A percentile compares a stretch with the other conserved stretches of the same genome.
Evolutionary conservation across 148 eudicot species (phyloP).

Genomic region (Camellia granthamiana): DNA sequence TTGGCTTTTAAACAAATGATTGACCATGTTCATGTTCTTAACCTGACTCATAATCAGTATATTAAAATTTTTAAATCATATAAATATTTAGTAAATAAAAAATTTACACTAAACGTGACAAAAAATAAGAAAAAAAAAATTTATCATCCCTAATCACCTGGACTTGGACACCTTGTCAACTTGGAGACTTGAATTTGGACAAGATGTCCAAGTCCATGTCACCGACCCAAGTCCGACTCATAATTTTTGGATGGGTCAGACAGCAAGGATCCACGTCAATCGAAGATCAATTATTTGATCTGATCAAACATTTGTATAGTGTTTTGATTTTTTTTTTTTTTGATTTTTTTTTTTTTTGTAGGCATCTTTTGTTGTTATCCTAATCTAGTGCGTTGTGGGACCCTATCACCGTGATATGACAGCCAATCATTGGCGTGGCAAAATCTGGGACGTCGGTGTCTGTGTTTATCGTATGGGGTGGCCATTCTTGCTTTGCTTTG

Average conservation of each 20-base stretch:
- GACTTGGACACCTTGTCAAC: too few species aligned
- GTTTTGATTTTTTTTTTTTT: slow-evolving; percentile 22
- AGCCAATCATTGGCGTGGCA: slow-evolving; percentile 17
- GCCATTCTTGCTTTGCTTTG: slow-evolving; percentile 14
- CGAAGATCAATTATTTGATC: slow-evolving; percentile 21
- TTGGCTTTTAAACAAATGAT: too few species aligned
- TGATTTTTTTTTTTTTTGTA: background rate
- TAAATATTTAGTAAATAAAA: too few species aligned
- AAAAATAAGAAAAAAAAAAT: too few species aligned
- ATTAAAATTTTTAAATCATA: too few species aligned
- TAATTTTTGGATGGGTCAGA: slow-evolving; percentile 25
- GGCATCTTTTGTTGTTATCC: slow-evolving; percentile 2
- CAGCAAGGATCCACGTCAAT: slow-evolving; percentile 67
- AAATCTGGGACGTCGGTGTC: slow-evolving; percentile 18
- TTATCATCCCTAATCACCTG: too few species aligned
- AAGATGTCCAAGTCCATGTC: too few species aligned
- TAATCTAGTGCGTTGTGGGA: slow-evolving; percentile 23
- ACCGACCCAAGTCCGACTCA: too few species aligned
- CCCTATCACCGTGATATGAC: slow-evolving; percentile 11
- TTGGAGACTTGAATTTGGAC: too few species aligned
- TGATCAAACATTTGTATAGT: slow-evolving; percentile 37
- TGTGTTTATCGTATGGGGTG: slow-evolving; percentile 26
- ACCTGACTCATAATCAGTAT: too few species aligned
- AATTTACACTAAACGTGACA: too few species aligned
- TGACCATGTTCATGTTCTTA: too few species aligned